Evolutionary conservation across 768 basidiomycete genomes (phyloP).

Genomic region (Amanita rubescens): DNA sequence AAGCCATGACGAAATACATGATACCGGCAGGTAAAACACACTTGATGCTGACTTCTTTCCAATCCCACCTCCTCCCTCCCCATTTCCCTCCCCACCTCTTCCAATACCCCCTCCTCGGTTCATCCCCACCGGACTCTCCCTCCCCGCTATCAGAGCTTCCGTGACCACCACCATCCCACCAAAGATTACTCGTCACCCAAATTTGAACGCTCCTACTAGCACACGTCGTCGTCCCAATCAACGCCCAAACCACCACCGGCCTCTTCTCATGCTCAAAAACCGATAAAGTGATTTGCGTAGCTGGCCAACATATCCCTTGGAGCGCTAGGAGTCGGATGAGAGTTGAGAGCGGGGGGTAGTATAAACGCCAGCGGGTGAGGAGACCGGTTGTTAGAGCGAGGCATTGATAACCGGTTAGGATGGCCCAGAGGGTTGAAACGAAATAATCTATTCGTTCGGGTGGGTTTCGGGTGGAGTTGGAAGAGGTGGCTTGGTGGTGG

Average conservation of each 20-base stretch:
- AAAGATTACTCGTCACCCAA: constrained; percentile 93
- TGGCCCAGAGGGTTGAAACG: constrained; percentile 66
- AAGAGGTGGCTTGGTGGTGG: constrained; percentile 27
- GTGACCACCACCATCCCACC: constrained; percentile 26
- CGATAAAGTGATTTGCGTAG: constrained; percentile 78
- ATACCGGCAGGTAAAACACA: constrained; percentile 70
- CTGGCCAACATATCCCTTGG: constrained; percentile 93
- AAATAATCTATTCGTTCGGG: constrained; percentile 58
- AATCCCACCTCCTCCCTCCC: constrained; percentile 72
- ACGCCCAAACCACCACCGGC: constrained; percentile 85
- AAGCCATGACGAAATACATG: constrained; percentile 76
- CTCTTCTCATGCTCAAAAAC: constrained; percentile 62
- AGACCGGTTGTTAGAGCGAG: constrained; percentile 84
- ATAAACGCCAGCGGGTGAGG: constrained; percentile 81
- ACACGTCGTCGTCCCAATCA: constrained; percentile 85
- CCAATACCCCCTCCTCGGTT: constrained; percentile 24
- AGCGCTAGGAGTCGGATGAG: constrained; percentile 88
- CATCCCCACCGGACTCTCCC: constrained; percentile 13
- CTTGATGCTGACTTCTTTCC: constrained; percentile 60
- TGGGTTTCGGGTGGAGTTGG: constrained; percentile 29
- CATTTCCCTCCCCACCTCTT: constrained; percentile 38
- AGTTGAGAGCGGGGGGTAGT: constrained; percentile 83
- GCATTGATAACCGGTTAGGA: constrained; percentile 87
- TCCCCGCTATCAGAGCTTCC: too few species aligned
- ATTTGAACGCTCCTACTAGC: constrained; percentile 79